A percentile compares a stretch with the other conserved stretches of the same genome.
These are phyloP conservation scores for Globisporangium iwayamae DNA, from an alignment of 352 stramenopile species.

Conservation along the genomic window DNA sequence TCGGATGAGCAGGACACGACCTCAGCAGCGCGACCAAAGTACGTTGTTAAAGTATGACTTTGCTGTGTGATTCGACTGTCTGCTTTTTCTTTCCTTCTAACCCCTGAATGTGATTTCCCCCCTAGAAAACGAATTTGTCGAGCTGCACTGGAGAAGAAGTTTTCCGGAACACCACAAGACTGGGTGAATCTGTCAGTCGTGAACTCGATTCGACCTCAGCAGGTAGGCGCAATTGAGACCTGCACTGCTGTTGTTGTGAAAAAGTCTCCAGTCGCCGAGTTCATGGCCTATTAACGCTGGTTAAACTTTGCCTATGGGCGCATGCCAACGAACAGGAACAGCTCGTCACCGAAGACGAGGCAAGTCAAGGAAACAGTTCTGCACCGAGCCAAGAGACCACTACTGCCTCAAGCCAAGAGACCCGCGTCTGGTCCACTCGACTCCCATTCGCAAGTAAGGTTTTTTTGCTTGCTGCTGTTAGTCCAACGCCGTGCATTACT, in stretches of 20 bases:
- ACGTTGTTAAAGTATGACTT: not conserved
- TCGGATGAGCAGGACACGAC: not conserved
- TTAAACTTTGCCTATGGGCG: not conserved
- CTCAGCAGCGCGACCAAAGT: slow-evolving; percentile 3
- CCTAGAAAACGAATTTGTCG: slow-evolving; percentile 17
- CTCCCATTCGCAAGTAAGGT: slow-evolving; percentile 25
- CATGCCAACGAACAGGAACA: not conserved
- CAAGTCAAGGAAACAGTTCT: not conserved
- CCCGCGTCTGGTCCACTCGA: slow-evolving; percentile 26
- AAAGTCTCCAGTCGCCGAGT: not conserved
- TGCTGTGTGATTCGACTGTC: not conserved
- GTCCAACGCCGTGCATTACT: too few species aligned
- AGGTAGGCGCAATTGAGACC: not conserved
- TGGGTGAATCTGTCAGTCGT: slow-evolving; percentile 38
- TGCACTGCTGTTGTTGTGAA: not conserved
- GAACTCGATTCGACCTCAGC: slow-evolving; percentile 20
- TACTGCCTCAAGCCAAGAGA: slow-evolving; percentile 15
- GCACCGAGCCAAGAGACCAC: slow-evolving; percentile 10
- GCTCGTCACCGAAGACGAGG: slow-evolving; percentile 3
- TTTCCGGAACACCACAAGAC: slow-evolving; percentile 21
- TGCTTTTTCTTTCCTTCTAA: not conserved
- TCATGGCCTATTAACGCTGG: not conserved
- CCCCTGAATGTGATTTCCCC: not conserved
- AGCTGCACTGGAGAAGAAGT: slow-evolving; percentile 30
- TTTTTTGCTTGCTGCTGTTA: not conserved